Percentiles rank a stretch among this genome's conserved stretches.
These are phyloP conservation scores for Talaromyces funiculosus DNA, from an alignment of 2,329 filamentous ascomycete species.

Conservation along the genomic window DNA sequence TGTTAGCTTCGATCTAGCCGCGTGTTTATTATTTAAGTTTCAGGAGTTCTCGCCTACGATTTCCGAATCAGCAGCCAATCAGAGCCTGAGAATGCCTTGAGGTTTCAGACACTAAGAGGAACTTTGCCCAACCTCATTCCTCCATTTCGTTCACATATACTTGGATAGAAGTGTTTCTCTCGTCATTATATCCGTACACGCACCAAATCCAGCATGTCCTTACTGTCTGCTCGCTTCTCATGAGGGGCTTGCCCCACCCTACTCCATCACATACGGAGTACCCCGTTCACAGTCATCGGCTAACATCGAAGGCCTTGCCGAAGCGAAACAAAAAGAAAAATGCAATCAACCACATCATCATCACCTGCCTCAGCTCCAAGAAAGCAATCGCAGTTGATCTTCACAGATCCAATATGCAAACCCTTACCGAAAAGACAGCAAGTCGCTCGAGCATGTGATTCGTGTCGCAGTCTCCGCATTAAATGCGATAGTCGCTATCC, in stretches of 20 bases:
- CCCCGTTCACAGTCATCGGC: too few species aligned
- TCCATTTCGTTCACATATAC: not conserved
- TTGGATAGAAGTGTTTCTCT: not conserved
- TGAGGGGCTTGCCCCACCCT: too few species aligned
- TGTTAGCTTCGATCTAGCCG: not conserved
- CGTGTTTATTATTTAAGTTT: not conserved
- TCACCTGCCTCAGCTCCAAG: not conserved
- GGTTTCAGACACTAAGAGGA: not conserved
- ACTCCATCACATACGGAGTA: too few species aligned
- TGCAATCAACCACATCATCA: not conserved
- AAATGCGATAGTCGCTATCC: conserved; percentile 13
- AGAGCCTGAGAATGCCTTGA: not conserved
- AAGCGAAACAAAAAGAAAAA: not conserved
- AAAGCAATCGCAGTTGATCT: not conserved
- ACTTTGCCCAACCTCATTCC: not conserved
- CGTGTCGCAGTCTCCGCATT: conserved; percentile 9
- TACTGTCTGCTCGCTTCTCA: not conserved
- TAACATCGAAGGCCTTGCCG: not conserved
- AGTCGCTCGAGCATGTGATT: conserved; percentile 10
- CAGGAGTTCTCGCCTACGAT: not conserved
- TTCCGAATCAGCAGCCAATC: not conserved
- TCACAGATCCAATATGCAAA: conserved; percentile 4
- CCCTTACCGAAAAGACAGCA: conserved; percentile 9
- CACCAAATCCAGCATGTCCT: not conserved
- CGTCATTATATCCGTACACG: too few species aligned